These are phyloP conservation scores for Ogataea corticis DNA, from an alignment of 805 yeast genomes.

Conservation along the genomic window DNA sequence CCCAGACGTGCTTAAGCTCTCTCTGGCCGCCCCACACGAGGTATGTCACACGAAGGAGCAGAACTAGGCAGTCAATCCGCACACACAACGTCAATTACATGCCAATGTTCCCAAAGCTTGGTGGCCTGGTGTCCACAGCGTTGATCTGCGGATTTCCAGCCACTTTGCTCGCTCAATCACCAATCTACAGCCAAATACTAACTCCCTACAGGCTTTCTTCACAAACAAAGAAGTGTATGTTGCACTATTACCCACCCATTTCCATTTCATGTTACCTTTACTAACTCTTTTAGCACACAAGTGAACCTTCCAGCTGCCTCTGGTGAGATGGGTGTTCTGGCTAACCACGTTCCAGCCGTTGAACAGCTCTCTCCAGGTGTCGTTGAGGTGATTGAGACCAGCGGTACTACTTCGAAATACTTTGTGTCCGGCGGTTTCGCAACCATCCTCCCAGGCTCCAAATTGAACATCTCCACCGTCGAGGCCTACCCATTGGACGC, in stretches of 20 bases:
- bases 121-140: not conserved
- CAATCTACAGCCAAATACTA: not conserved
- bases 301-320: slow-evolving; percentile 94
- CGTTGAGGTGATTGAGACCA: slow-evolving; percentile 82
- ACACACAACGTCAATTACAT: too few relatives aligned
- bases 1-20: slow-evolving; percentile 76
- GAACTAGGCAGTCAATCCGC: too few relatives aligned
- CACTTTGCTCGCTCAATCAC: too few relatives aligned
- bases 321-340: slow-evolving; percentile 96
- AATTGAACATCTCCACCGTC: slow-evolving; percentile 85
- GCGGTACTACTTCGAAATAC: slow-evolving; percentile 71
- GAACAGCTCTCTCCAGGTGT: slow-evolving; percentile 97
- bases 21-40: slow-evolving; percentile 89
- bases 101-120: not conserved
- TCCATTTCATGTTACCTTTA: slow-evolving; percentile 1
- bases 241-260: not conserved
- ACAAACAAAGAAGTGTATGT: slow-evolving; percentile 36
- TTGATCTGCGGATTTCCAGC: not conserved
- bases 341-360: slow-evolving; percentile 95
- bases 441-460: slow-evolving; percentile 91
- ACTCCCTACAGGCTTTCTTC: slow-evolving; percentile 28
- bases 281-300: slow-evolving; percentile 47
- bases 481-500: slow-evolving; percentile 93
- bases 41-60: slow-evolving; percentile 19
- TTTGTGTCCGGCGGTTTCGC: slow-evolving; percentile 97